Base-by-base conservation (phyloP, 805 yeast genomes). In the Starmerella davenportii region DNA sequence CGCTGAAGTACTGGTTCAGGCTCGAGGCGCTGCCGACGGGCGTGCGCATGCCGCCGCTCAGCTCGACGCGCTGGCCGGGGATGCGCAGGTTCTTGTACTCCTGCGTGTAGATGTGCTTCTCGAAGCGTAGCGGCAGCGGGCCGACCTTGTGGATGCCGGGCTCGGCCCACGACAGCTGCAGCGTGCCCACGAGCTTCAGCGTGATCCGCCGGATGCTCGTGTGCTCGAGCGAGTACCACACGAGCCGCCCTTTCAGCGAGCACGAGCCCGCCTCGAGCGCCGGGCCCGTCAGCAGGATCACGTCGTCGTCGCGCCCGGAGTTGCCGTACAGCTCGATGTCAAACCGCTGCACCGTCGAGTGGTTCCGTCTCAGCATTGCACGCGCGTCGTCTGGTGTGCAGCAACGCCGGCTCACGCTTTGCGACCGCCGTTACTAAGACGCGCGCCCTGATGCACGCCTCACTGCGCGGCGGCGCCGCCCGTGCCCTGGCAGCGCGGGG, bases 201-300 rank as follows among this genome's bases (percentile, higher is more conserved):
- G 71, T 56, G 44, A 90, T 57, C 47, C 68, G 70, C 52, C 72
- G 76, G 37, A 87, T 66, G 14, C 72, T 58, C 40, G 81, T 60
- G 2, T 93, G 80, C 46, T 87, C 96, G 11, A 67, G 64, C 1
- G 80, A 72, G 1, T 85, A 68, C 20, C 90, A 58, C 1, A 77
- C 84, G 19, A 90, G 74, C 9, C 72, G 72, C 3, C 98, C 98
- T 1, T 77, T 61, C 21, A 90, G 57, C 5, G 78, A 60, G 3
- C 72, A 79, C 2, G 93, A 74, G 0, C 81, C 66, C 0, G 95
- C 93, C 38, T 76, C 85, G 27, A 68, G 65, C 4, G 77, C 73
- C 1, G 76, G 52, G 1, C 98, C 98, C 48, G 82, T 77, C 24
- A 87, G 57, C 7, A 90, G 69, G 4, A 87, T 58, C 8, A 85